Evolutionary conservation across 257 asterid species (phyloP), one percentile per base, ranked within the genome.

Genomic region (Solanum ossicruentum): DNA sequence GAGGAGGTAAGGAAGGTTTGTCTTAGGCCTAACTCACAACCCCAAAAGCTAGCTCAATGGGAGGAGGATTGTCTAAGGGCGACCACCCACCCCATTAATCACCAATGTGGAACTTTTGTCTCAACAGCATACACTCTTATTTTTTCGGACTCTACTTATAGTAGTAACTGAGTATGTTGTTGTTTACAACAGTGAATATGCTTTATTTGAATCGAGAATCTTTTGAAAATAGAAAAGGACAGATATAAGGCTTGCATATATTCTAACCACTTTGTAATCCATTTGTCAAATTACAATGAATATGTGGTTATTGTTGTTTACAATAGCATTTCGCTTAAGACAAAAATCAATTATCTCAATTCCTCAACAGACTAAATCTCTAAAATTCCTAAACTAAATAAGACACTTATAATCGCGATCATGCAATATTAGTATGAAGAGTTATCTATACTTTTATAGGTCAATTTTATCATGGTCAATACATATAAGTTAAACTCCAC

Each of bases 91-190:
- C n/a, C n/a, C n/a, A n/a, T n/a, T n/a, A n/a, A n/a, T n/a, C n/a
- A n/a, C n/a, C n/a, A n/a, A n/a, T n/a, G n/a, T n/a, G n/a, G n/a
- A n/a, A n/a, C n/a, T n/a, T n/a, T n/a, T n/a, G n/a, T n/a, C n/a
- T n/a, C n/a, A n/a, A n/a, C n/a, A n/a, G 36, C 0, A 16, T 61
- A 6, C 4, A 11, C 1, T 60, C 6, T 61, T 61, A 61, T 21
- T 3, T 0, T 21, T 61, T 12, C 0, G 2, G 3, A 2, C 8
- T 0, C 0, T 23, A 11, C 6, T 21, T 61, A 0, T 61, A 4
- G 2, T 39, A 63, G 2, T 23, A 23, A 61, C 8, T 0, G 17
- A 21, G 0, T 61, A 61, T 61, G 69, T 21, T 21, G 9, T 61
- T 21, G 36, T 60, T 58, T n/a, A 58, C 28, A 10, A n/a, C n/a